Evolutionary conservation across 2,329 filamentous ascomycete species (phyloP), one percentile per base, ranked within the genome.

Genomic region (Sporothrix globosa): DNA sequence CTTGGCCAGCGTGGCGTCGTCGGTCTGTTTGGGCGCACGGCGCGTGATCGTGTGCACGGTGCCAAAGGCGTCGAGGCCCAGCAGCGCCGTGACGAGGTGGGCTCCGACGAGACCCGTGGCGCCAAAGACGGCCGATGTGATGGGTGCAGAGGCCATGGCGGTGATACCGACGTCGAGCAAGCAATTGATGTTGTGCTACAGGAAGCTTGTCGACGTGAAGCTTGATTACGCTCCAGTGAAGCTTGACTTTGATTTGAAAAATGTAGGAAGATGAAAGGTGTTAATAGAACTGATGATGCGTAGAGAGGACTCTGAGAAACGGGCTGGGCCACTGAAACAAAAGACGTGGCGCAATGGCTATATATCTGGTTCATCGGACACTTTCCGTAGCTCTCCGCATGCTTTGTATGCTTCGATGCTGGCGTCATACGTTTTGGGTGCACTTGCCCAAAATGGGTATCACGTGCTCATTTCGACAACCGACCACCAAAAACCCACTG

Each of bases 81-180:
- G 84, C 60, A 92, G 83, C n/a, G 82, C 83, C 7, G 82, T 80
- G 77, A 97, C 88, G 78, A 97, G 94, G 77, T 92, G 83, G 68
- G 87, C 88, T 77, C 95, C 94, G 74, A 85, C 85, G 50, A 91
- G 85, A 77, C 90, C 89, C 70, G 90, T 92, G 75, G 85, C 86
- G 73, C 90, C 90, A 75, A 88, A 85, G 72, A 91, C 78, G 72
- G 83, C 82, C 2, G 72, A 67, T 0, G 69, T 14, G 53, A 72
- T 72, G 30, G 72, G 61, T 2, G 63, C 30, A 48, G 69, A 7
- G 27, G 71, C 27, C 69, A 71, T 71, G 27, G 17, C 21, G 27
- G 17, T 14, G 41, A 6, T 27, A 19, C 44, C 13, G 60, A 13
- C 13, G 34, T 53, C 21, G 41, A 39, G 44, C 13, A 48, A 48